phyloP scores from a whole-genome alignment of 2,329 filamentous ascomycete genomes.

The Alternaria metachromatica region DNA sequence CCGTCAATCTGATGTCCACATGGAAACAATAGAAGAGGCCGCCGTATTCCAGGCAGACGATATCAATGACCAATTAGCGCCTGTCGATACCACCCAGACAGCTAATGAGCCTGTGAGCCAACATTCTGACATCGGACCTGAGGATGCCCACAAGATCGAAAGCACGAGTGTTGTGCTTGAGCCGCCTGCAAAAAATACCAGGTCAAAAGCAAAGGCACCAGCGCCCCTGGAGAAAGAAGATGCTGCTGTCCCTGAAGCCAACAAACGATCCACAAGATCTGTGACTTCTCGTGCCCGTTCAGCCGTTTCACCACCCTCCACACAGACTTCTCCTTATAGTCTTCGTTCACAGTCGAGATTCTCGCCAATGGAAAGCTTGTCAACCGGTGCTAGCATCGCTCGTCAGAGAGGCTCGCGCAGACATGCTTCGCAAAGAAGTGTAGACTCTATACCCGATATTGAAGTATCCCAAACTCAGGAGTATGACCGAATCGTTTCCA shows the following conservation, averaged over 20 bases:
- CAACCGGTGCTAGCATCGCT: not conserved
- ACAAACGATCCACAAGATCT: slow-evolving; percentile 22
- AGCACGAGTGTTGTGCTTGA: slow-evolving; percentile 27
- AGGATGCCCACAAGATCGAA: slow-evolving; percentile 29
- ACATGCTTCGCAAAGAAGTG: slow-evolving; percentile 14
- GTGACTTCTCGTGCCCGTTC: slow-evolving; percentile 21
- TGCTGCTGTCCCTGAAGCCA: slow-evolving; percentile 10
- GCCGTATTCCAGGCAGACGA: slow-evolving; percentile 11
- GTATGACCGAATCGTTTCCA: slow-evolving; percentile 21
- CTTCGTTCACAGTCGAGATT: slow-evolving; percentile 39
- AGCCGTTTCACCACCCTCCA: slow-evolving; percentile 23
- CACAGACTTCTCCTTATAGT: slow-evolving; percentile 34
- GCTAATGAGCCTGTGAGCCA: slow-evolving; percentile 10
- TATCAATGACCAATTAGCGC: not conserved
- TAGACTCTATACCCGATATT: slow-evolving; percentile 12
- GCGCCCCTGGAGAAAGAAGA: slow-evolving; percentile 28
- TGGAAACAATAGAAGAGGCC: slow-evolving; percentile 41
- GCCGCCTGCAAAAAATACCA: slow-evolving; percentile 39
- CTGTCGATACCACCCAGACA: not conserved
- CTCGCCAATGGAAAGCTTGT: slow-evolving; percentile 24
- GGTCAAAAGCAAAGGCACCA: slow-evolving; percentile 40
- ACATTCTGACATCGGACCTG: slow-evolving; percentile 24
- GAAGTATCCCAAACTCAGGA: slow-evolving; percentile 13
- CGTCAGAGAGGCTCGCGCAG: slow-evolving; percentile 20
- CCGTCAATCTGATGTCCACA: slow-evolving; percentile 31